Evolutionary conservation across 495 filamentous ascomycete species (phyloP), one percentile per base, ranked within the genome.

Genomic region (Extremus antarcticus): DNA sequence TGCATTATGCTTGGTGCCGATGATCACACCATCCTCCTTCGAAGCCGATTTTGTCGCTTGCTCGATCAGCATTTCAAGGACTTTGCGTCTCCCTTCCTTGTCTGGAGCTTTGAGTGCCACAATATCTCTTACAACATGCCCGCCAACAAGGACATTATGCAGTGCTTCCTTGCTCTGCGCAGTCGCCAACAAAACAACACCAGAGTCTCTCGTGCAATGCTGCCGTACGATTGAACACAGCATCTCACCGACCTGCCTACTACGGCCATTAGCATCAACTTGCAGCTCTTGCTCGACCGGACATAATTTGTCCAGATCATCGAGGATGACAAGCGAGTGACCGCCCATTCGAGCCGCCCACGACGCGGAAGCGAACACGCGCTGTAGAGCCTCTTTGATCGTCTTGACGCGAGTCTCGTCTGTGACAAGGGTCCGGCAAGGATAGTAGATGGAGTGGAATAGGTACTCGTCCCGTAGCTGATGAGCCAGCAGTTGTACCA

Each of bases 221-320:
- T 95, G 86, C 53, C 82, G 80, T 0, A 87, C 86, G 62, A 90
- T 82, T 2, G 84, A 79, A 64, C 90, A 88, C 20, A 98, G 75
- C 2, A 88, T 76, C 65, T 97, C 92, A 66, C 90, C 95, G 55
- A 95, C 82, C 58, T 96, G 94, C 2, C 88, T 78, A 60, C 89
- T 95, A 25, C 94, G 83, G 60, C 96, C 95, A 60, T 98, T 90
- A 41, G 83, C 85, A 51, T 88, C 90, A 8, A 94, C 88, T 69
- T 94, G 86, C 24, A 95, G 73, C 66, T 97, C 92, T 0, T 88
- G 95, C 69, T 97, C 92, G 0, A 81, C 82, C 0, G 91, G 90
- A 65, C 92, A 96, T 10, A 98, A 72, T 57, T 85, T 85, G 66
- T 98, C 94, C 10, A 98, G 74, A 58, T 98, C 92, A 63, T 98